These are phyloP conservation scores for Aegilops umbellulata DNA, from an alignment of 176 grass and related monocot species.

Conservation along the genomic window DNA sequence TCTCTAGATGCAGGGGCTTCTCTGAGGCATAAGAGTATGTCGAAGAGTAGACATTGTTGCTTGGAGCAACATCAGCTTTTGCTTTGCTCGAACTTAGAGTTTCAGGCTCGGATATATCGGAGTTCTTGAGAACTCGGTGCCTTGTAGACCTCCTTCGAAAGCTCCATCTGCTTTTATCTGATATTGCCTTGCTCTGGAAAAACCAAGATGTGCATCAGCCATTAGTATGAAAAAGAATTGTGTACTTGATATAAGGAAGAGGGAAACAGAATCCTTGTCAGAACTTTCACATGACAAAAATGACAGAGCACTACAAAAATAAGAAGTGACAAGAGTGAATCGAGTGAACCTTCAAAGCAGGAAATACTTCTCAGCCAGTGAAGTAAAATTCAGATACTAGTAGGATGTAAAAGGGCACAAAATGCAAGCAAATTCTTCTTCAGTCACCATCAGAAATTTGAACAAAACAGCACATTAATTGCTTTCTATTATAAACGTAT, in stretches of 20 bases:
- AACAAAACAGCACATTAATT: neutral
- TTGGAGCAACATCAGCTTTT: conserved; percentile 59
- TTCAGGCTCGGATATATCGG: conserved; percentile 67
- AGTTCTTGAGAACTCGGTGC: conserved; percentile 83
- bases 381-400: neutral
- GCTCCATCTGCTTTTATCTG: conserved; percentile 95
- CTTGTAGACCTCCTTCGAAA: conserved; percentile 94
- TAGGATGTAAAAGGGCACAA: neutral
- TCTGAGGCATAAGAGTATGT: conserved; percentile 71
- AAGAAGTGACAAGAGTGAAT: neutral
- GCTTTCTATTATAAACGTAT: neutral
- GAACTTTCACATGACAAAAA: neutral
- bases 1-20: conserved; percentile 56
- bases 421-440: neutral
- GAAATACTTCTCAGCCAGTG: neutral
- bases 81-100: conserved; percentile 80
- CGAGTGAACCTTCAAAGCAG: neutral
- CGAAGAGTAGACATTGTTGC: conserved; percentile 53
- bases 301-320: neutral
- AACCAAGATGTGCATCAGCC: neutral
- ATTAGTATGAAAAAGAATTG: neutral
- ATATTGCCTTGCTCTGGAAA: conserved; percentile 74
- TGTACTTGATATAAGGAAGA: neutral
- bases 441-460: conserved; percentile 6
- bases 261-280: neutral